Conservation (phyloP, 352 stramenopile genomes). For the Thalassiosira mediterranea region DNA sequence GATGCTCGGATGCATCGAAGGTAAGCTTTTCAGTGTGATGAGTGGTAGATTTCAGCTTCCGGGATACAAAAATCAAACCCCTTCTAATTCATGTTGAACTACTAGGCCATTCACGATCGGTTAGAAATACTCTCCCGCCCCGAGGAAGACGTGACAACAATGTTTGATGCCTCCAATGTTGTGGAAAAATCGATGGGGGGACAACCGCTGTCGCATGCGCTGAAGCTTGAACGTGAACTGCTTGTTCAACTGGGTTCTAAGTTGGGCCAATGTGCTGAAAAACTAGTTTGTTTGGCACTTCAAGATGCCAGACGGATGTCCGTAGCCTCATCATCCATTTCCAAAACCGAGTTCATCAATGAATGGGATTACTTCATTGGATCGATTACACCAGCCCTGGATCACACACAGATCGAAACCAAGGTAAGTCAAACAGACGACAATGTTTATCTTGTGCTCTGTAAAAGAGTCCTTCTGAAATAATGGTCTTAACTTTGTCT, state of each 20-base stretch:
- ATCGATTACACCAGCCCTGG: slow-evolving; percentile 37
- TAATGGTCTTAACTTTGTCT: too few relatives aligned
- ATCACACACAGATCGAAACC: slow-evolving; percentile 54
- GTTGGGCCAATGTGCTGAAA: slow-evolving; percentile 57
- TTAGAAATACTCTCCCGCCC: slow-evolving; percentile 33
- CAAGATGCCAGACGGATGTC: slow-evolving; percentile 38
- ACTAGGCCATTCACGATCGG: slow-evolving; percentile 46
- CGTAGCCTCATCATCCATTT: not conserved
- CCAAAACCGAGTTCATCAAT: not conserved
- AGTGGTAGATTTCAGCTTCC: not conserved
- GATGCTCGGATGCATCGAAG: slow-evolving; percentile 56
- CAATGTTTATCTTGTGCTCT: too few relatives aligned
- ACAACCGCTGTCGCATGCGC: slow-evolving; percentile 12
- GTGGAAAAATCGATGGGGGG: slow-evolving; percentile 6
- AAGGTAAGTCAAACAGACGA: slow-evolving; percentile 35
- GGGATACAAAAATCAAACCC: not conserved
- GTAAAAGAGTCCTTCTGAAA: too few relatives aligned
- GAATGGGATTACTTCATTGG: slow-evolving; percentile 50
- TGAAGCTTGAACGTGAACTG: slow-evolving; percentile 57
- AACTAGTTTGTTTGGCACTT: slow-evolving; percentile 50
- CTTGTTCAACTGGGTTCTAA: slow-evolving; percentile 40
- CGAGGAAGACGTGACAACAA: slow-evolving; percentile 44
- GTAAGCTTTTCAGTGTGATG: slow-evolving; percentile 26
- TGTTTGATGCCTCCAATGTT: slow-evolving; percentile 35
- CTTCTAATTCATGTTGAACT: slow-evolving; percentile 15